Evolutionary conservation across 345 rosid species (phyloP).

Genomic region (Litchi chinensis): DNA sequence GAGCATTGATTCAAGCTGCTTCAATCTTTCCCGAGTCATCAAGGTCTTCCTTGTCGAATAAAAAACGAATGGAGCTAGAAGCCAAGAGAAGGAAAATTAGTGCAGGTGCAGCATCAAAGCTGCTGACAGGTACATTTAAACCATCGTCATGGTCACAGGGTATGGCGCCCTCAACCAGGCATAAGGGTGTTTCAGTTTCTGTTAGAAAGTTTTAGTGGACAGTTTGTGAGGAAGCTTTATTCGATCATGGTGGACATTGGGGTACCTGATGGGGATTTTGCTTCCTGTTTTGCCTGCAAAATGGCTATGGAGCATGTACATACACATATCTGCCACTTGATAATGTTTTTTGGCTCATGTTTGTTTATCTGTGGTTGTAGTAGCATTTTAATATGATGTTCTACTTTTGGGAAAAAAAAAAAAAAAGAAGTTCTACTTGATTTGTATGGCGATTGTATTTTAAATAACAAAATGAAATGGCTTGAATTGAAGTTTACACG

Average conservation of each 20-base stretch:
- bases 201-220: constrained; percentile 37
- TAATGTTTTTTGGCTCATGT: background rate
- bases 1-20: constrained; percentile 67
- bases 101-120: constrained; percentile 62
- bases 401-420: background rate
- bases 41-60: constrained; percentile 38
- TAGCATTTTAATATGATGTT: background rate
- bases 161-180: constrained; percentile 30
- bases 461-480: background rate
- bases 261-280: background rate
- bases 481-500: background rate
- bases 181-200: constrained; percentile 30
- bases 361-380: background rate
- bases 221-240: background rate
- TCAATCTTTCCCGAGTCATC: constrained; percentile 71
- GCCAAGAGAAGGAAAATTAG: constrained; percentile 80
- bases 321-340: background rate
- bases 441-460: background rate
- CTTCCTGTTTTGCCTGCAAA: background rate
- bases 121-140: constrained; percentile 67
- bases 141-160: constrained; percentile 62
- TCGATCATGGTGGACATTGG: background rate
- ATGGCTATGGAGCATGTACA: background rate
- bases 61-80: constrained; percentile 65
- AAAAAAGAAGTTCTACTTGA: background rate